Base-by-base conservation (phyloP, 139 green algal species). In the Chlamydomonas sp. region DNA sequence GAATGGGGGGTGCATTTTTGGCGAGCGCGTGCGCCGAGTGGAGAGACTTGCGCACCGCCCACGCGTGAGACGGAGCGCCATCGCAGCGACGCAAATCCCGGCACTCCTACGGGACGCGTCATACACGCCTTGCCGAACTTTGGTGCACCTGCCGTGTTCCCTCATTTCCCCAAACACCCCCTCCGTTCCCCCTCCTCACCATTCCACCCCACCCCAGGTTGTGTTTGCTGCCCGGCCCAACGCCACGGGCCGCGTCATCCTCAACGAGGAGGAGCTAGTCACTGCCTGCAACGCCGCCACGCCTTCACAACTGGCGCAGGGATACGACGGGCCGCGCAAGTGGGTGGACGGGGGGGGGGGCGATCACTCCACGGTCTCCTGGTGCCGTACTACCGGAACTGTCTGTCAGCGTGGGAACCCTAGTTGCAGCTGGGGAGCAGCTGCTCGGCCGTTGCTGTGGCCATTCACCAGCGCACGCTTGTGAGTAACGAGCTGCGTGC, bases 251-350 rank as follows among this genome's bases (percentile, higher is more conserved):
- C 80, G 80, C 16, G 16, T 67, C 5, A 16, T 85, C 6, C 80
- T 85, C 3, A 85, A 85, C 80, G 80, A 87, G 82, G 9, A 64
- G 60, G 82, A 87, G 60, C 71, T 87, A 60, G 60, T 87, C 60
- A 15, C 57, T 17, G 60, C 20, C 9, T 87, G 82, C 61, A 63
- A 73, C n/a, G 71, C 18, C 0, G 49, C 80, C 59, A n/a, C 64
- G 18, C 60, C 31, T 4, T 10, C 5, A 57, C 31, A 16, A 2
- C 16, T 17, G 58, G 4, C 68, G 57, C 8, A 14, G 18, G 57
- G 1, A 2, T 17, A 6, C 4, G 9, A 57, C n/a, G 59, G 17
- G 8, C 14, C 17, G 59, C 7, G 62, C 15, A 10, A n/a, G 5
- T 6, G 1, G 15, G 77, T 15, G 17, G 62, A 58, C 76, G 10